Percentiles rank a stretch among this genome's conserved stretches.
These are phyloP conservation scores for Eucalyptus curtisii DNA, from an alignment of 345 rosid genomes.

Conservation along the genomic window DNA sequence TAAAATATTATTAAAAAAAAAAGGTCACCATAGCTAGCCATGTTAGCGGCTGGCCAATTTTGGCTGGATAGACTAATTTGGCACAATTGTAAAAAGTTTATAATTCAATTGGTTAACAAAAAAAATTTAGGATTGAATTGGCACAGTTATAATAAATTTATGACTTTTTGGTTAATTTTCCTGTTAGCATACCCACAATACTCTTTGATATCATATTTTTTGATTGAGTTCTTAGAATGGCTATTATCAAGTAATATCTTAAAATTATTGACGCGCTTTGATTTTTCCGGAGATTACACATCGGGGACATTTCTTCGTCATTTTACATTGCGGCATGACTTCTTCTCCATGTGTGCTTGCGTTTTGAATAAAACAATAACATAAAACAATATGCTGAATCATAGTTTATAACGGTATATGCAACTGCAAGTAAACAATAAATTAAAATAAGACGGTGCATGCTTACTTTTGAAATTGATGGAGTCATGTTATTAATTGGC, in stretches of 20 bases:
- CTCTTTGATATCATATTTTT: not conserved
- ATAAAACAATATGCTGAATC: not conserved
- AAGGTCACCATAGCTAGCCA: fast-evolving
- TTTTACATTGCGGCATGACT: not conserved
- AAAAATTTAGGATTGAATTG: fast-evolving
- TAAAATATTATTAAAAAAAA: too few relatives aligned
- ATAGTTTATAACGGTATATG: not conserved
- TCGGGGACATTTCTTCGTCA: not conserved
- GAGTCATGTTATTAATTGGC: not conserved
- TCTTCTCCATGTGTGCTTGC: not conserved
- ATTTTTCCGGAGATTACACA: not conserved
- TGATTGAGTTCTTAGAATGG: not conserved
- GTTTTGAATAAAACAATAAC: not conserved
- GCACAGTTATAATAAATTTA: fast-evolving
- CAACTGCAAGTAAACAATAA: not conserved
- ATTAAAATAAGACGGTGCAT: not conserved
- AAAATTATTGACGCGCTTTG: not conserved
- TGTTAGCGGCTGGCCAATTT: fast-evolving
- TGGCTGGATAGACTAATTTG: fast-evolving
- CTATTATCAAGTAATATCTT: not conserved
- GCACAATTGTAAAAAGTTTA: fast-evolving
- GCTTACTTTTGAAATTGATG: not conserved
- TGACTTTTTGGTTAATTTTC: too few relatives aligned
- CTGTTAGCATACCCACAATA: not conserved
- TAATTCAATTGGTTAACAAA: fast-evolving